phyloP scores from a whole-genome alignment of 192 early-diverging fungal species.

The Pecoramyces ruminantium region DNA sequence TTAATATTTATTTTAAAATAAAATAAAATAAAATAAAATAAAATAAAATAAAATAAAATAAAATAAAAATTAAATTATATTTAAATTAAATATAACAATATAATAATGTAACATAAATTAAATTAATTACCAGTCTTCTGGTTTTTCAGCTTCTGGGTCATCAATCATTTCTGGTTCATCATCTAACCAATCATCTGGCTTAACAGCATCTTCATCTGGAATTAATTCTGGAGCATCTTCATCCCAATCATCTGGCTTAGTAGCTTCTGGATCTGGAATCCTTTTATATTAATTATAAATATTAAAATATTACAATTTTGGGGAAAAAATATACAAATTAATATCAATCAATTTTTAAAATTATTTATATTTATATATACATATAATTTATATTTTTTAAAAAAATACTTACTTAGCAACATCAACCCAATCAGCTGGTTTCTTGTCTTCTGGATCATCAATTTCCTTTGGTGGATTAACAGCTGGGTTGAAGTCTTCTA shows the following conservation, averaged over 20 bases:
- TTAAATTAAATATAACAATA: too few relatives aligned
- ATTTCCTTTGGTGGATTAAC: constrained; percentile 81
- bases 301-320: too few relatives aligned
- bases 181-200: constrained; percentile 73
- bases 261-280: constrained; percentile 65
- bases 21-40: too few relatives aligned
- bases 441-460: constrained; percentile 56
- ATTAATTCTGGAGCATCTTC: constrained; percentile 72
- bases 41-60: too few relatives aligned
- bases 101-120: too few relatives aligned
- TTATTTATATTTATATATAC: too few relatives aligned
- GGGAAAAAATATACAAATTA: too few relatives aligned
- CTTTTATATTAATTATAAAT: too few relatives aligned
- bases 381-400: too few relatives aligned
- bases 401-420: constrained; percentile 39
- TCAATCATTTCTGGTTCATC: constrained; percentile 55
- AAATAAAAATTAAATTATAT: too few relatives aligned
- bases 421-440: constrained; percentile 81
- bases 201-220: constrained; percentile 55
- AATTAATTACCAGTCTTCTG: constrained; percentile 61
- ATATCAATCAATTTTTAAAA: too few relatives aligned
- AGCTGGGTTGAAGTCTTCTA: constrained; percentile 61
- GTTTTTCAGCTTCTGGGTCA: constrained; percentile 66
- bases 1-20: too few relatives aligned
- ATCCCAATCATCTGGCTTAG: constrained; percentile 68